A percentile compares a stretch with the other conserved stretches of the same genome.
Conservation (phyloP, 495 filamentous ascomycete genomes). For the Extremus antarcticus region DNA sequence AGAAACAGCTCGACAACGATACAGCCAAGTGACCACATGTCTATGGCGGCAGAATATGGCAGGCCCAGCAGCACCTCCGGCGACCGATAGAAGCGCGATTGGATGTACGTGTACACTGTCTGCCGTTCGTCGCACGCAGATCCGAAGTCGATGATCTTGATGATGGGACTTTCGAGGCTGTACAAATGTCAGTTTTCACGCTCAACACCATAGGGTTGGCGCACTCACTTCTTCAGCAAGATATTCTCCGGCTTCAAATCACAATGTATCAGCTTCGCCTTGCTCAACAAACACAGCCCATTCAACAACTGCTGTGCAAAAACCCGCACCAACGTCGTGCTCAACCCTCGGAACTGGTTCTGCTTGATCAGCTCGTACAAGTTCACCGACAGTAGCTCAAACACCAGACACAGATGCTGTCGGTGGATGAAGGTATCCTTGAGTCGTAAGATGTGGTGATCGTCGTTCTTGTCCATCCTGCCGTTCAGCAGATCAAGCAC, state of each 20-base stretch:
- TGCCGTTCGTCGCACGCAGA: slow-evolving; percentile 98
- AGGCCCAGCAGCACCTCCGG: slow-evolving; percentile 90
- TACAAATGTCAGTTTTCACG: slow-evolving; percentile 12
- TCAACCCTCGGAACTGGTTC: slow-evolving; percentile 95
- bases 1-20: slow-evolving; percentile 98
- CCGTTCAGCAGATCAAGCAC: slow-evolving; percentile 95
- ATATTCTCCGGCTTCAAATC: slow-evolving; percentile 99
- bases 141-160: slow-evolving; percentile 99
- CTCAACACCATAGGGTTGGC: background rate
- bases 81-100: slow-evolving; percentile 95
- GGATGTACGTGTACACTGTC: slow-evolving; percentile 99
- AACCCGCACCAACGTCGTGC: slow-evolving; percentile 93
- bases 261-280: slow-evolving; percentile 94
- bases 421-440: slow-evolving; percentile 98
- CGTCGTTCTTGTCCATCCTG: slow-evolving; percentile 97
- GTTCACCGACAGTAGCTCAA: slow-evolving; percentile 95
- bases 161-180: slow-evolving; percentile 93
- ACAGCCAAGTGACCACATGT: slow-evolving; percentile 99
- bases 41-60: slow-evolving; percentile 94
- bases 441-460: slow-evolving; percentile 89
- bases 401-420: slow-evolving; percentile 95
- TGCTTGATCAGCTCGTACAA: slow-evolving; percentile 99
- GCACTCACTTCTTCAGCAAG: slow-evolving; percentile 75
- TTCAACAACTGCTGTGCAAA: slow-evolving; percentile 96
- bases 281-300: slow-evolving; percentile 84